Evolutionary conservation across 1,284 basidiomycete genomes (phyloP), one percentile per base, ranked within the genome.

Genomic region (Ustilago shanxiensis): DNA sequence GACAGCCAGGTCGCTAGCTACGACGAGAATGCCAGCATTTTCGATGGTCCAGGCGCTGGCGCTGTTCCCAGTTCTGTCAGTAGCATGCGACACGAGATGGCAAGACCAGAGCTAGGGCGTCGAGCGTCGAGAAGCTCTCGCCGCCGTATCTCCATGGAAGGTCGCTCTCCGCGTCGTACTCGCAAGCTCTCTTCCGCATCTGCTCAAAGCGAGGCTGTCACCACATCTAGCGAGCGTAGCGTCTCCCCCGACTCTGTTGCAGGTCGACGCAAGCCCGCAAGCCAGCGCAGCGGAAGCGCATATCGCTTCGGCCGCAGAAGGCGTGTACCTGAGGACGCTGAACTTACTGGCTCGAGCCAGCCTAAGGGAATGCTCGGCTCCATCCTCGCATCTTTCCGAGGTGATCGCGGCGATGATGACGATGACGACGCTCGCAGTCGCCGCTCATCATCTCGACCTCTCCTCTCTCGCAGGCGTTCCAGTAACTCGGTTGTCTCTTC

Each of bases 1-100:
- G 84, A 86, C 49, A 83, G 81, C 41, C 84, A 86, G 45, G 78
- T 86, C 5, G 81, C 79, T 26, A 83, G 80, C 73, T 86, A 86
- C 57, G 83, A 83, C 28, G 81, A 84, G 44, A 57, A 33, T 10
- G 81, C 70, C 22, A 81, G 79, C 52, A 81, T 86, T 63, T 86
- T 85, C 53, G 84, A 86, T 33, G 84, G 84, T 7, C 84, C 84
- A 0, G 63, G 76, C 10, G 83, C 83, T 7, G 84, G 82, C 13
- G 77, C 77, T 29, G 83, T 86, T 14, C 84, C 84, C 16, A 83
- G 81, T 58, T 82, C 79, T 7, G 71, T 85, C 39, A 74, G 63
- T 64, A 72, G 74, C 51, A 79, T 77, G 77, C 73, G 74, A 31
- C 79, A 79, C 66, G 66, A 71, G 49, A 72, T 78, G 41, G 52